Evolutionary conservation across 1,284 basidiomycete genomes (phyloP), one percentile per base, ranked within the genome.

Genomic region (Microbotryomycetes sp.): DNA sequence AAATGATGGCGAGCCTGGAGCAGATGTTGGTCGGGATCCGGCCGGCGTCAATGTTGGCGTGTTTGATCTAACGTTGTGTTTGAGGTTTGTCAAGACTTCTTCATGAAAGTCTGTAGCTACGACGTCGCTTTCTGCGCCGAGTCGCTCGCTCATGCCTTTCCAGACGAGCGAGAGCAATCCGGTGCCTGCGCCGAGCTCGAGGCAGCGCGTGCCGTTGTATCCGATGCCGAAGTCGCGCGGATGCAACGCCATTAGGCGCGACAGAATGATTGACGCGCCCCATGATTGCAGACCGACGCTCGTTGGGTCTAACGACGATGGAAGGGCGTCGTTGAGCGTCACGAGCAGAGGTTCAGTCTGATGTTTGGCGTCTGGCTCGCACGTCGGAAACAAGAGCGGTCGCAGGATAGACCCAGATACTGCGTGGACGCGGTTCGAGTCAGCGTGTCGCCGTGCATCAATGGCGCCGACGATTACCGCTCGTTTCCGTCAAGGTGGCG

Each of bases 201-300:
- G 79, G 18, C 89, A 78, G 3, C 88, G 79, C 24, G 73, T 68
- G 1, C 70, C 72, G 5, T 45, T 29, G 31, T 47, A 61, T 48
- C 56, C 55, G 6, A 85, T 72, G 3, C 81, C 81, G 70, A 87
- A 89, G 2, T 68, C 67, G 1, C 62, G 71, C 0, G 88, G 88
- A 27, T 79, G 73, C 23, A 84, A 79, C 1, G 82, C 81, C 55
- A 93, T 82, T 75, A 86, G 81, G 70, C 91, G 85, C 0, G 89
- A 83, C 46, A 94, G 80, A 4, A 93, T 82, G 66, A 87, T 90
- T 1, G 89, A 87, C 4, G 84, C 83, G 1, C 90, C 91, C 91
- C 91, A 94, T 0, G 91, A 94, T 75, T 93, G 90, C 21, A 89
- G 86, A 5, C 91, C 91, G 21, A 92, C 86, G 56, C 82, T 85